These are phyloP conservation scores for Penicillium paxilli DNA, from an alignment of 495 filamentous ascomycete species.

Conservation along the genomic window DNA sequence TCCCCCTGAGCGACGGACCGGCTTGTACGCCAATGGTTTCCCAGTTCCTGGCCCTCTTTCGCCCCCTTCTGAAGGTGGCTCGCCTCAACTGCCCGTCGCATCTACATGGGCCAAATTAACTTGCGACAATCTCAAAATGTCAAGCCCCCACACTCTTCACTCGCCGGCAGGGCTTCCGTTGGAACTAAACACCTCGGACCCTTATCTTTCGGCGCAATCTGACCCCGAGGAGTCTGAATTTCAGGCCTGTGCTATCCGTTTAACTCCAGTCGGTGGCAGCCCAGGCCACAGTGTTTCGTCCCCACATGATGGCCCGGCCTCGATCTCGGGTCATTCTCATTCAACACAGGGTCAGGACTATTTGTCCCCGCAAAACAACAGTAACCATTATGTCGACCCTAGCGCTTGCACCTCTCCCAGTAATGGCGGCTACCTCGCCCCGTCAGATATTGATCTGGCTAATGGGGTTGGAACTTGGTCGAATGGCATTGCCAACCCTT, in stretches of 20 bases:
- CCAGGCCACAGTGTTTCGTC: slow-evolving; percentile 18
- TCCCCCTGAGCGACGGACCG: slow-evolving; percentile 7
- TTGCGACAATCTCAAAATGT: slow-evolving; percentile 15
- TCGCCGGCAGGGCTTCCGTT: slow-evolving; percentile 19
- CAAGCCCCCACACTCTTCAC: slow-evolving; percentile 24
- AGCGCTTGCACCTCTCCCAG: slow-evolving; percentile 14
- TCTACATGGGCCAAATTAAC: slow-evolving; percentile 12
- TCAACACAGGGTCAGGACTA: slow-evolving; percentile 13
- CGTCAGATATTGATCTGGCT: slow-evolving; percentile 19
- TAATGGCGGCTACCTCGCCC: slow-evolving; percentile 11
- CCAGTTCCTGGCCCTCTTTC: slow-evolving; percentile 15
- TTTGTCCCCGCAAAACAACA: slow-evolving; percentile 10
- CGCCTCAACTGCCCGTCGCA: slow-evolving; percentile 4
- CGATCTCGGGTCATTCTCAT: slow-evolving; percentile 5
- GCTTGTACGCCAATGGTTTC: slow-evolving; percentile 17
- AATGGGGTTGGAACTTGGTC: slow-evolving; percentile 8
- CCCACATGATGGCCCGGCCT: slow-evolving; percentile 11
- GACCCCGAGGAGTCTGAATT: slow-evolving; percentile 44
- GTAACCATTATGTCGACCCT: slow-evolving; percentile 7
- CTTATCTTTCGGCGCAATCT: slow-evolving; percentile 40
- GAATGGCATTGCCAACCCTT: background rate
- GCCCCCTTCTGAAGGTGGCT: slow-evolving; percentile 18
- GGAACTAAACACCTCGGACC: slow-evolving; percentile 29
- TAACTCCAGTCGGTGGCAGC: slow-evolving; percentile 29
- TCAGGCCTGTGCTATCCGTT: slow-evolving; percentile 33